These are phyloP conservation scores for Fusarium sp. DNA, from an alignment of 2,329 filamentous ascomycete species.

Conservation along the genomic window DNA sequence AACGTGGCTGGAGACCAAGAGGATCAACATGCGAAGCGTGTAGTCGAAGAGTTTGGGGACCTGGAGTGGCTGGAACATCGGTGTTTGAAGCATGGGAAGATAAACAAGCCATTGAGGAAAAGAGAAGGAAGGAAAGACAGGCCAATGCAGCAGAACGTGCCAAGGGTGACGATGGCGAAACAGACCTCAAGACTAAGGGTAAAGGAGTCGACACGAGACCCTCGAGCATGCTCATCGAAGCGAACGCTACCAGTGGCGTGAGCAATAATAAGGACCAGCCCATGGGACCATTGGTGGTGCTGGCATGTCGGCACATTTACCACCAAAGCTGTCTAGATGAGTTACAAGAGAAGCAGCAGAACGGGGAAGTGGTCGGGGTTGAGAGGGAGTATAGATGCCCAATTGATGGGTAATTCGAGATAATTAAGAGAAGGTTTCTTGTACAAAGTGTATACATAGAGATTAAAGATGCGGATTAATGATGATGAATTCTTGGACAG, in stretches of 20 bases:
- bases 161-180: slow-evolving; percentile 52
- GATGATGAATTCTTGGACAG: slow-evolving; percentile 41
- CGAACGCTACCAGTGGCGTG: slow-evolving; percentile 36
- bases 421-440: slow-evolving; percentile 25
- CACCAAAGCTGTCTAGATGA: slow-evolving; percentile 77
- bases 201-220: slow-evolving; percentile 57
- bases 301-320: slow-evolving; percentile 78
- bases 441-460: slow-evolving; percentile 46
- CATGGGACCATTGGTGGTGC: slow-evolving; percentile 73
- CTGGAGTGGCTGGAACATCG: slow-evolving; percentile 76
- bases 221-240: slow-evolving; percentile 56
- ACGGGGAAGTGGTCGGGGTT: slow-evolving; percentile 59
- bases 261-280: slow-evolving; percentile 56
- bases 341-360: slow-evolving; percentile 66
- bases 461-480: slow-evolving; percentile 41
- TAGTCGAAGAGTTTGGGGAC: slow-evolving; percentile 85
- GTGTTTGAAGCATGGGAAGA: slow-evolving; percentile 88
- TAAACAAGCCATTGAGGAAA: slow-evolving; percentile 62
- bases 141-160: slow-evolving; percentile 52
- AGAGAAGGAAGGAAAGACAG: slow-evolving; percentile 59
- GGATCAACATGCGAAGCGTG: slow-evolving; percentile 92
- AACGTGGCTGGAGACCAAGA: slow-evolving; percentile 88
- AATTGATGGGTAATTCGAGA: slow-evolving; percentile 62
- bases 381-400: slow-evolving; percentile 67
- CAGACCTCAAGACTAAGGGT: slow-evolving; percentile 57